Base-by-base conservation (phyloP, 345 rosid genomes). In the Ceriops zippeliana region DNA sequence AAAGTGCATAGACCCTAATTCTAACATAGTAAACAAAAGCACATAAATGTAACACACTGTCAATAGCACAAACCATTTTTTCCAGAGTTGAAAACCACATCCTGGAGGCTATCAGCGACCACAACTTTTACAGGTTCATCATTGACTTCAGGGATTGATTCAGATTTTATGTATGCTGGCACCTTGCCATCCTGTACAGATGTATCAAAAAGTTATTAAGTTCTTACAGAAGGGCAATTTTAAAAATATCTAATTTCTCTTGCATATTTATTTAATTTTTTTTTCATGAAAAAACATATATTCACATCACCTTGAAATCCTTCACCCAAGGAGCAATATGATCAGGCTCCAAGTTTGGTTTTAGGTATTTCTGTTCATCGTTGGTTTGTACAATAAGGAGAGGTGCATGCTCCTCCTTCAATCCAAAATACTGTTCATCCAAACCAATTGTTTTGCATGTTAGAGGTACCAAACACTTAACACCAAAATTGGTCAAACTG, bases 71-170 rank as follows among this genome's bases (percentile, higher is more conserved):
- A 47, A 90, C 99, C 98, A 70, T 92, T 92, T 74, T 92, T 95
- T 52, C 86, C 93, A 42, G 99, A 89, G 26, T 90, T 89, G 73
- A 84, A 68, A 66, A 91, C 98, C 8, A 84, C 46, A 11, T 92
- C 90, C 31, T 90, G 83, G 46, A 95, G 83, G 76, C 46, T 95
- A 76, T 95, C 97, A 26, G 91, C 97, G 38, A 95, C 98, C 24
- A 92, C 87, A 42, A 95, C 90, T 84, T 95, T 92, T 67, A 90
- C 97, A 21, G 98, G 97, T 70, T 91, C 98, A 1, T 81, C 72
- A 80, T 95, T 95, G 63, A 76, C 88, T 75, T 84, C 83, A 31
- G 99, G 98, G 51, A 95, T 79, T n/a, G 98, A 93, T 73, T 95
- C 96, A 66, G 99, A 91, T 78, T 90, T 90, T 70, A 28, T 86